Evolutionary conservation across 2,329 filamentous ascomycete genomes (phyloP).

Genomic region (Aureobasidium lini): DNA sequence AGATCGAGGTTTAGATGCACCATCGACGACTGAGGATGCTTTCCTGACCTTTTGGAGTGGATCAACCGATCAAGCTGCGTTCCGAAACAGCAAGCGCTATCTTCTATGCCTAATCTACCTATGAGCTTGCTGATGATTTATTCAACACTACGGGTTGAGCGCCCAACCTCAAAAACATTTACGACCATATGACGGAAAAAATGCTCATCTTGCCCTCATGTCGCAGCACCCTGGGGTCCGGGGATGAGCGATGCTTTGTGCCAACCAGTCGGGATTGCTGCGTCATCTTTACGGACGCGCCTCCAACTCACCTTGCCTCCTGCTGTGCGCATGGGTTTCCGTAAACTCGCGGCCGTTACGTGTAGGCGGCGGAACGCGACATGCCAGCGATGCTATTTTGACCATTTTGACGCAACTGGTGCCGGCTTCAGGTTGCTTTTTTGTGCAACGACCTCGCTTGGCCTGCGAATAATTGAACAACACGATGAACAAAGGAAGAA

Average conservation of each 20-base stretch:
- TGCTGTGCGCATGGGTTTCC: background rate
- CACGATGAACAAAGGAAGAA: background rate
- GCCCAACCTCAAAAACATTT: background rate
- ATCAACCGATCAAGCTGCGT: background rate
- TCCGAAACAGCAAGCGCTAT: background rate
- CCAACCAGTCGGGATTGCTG: background rate
- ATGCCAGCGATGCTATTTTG: background rate
- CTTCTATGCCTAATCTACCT: background rate
- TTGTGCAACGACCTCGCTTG: background rate
- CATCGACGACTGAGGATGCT: background rate
- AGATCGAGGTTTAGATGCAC: background rate
- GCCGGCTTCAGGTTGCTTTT: background rate
- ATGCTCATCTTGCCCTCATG: conserved; percentile 1
- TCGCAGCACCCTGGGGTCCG: background rate
- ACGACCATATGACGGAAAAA: background rate
- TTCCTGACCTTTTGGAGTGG: no score
- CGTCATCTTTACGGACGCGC: conserved; percentile 5
- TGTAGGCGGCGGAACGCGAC: background rate
- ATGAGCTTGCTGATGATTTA: background rate
- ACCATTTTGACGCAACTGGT: background rate
- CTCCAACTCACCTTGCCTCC: background rate
- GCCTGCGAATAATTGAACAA: background rate
- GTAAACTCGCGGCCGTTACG: background rate
- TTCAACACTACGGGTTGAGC: background rate
- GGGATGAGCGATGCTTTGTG: background rate